phyloP scores from a whole-genome alignment of 179 eudicot species.

The Silene vulgaris region DNA sequence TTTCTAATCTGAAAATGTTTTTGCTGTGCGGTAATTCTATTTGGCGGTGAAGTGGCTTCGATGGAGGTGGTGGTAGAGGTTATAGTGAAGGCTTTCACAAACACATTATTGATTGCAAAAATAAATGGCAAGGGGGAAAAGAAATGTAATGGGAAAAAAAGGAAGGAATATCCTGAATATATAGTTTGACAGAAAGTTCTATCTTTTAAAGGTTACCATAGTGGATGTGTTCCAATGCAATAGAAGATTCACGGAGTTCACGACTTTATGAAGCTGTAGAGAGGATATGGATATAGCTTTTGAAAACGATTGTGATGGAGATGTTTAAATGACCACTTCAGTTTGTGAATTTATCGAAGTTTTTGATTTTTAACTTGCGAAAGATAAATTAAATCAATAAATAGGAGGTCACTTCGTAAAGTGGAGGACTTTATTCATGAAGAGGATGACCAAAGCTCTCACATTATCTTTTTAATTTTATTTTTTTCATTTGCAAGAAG shows the following conservation, averaged over 20 bases:
- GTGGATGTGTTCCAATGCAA: not conserved
- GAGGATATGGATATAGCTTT: not conserved
- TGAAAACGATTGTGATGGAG: not conserved
- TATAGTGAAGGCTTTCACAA: not conserved
- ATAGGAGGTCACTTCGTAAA: not conserved
- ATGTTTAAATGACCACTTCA: not conserved
- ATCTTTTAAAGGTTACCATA: not conserved
- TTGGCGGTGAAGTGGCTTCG: not conserved
- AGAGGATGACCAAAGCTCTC: slow-evolving; percentile 1
- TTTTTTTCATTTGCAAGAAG: not conserved
- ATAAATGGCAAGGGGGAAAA: no score
- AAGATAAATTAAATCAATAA: not conserved
- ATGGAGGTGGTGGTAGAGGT: not conserved
- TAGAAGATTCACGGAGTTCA: not conserved
- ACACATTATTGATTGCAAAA: not conserved
- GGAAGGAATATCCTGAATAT: not conserved
- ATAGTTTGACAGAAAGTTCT: not conserved
- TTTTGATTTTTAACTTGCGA: not conserved
- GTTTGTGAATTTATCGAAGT: not conserved
- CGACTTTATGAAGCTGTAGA: not conserved
- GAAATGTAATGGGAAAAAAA: not conserved
- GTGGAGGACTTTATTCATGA: not conserved
- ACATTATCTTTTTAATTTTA: not conserved
- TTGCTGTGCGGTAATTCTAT: no score
- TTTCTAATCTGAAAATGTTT: no score